A percentile compares a stretch with the other conserved stretches of the same genome.
Conservation (phyloP, 306 rosid genomes). For the Quercus ilex region DNA sequence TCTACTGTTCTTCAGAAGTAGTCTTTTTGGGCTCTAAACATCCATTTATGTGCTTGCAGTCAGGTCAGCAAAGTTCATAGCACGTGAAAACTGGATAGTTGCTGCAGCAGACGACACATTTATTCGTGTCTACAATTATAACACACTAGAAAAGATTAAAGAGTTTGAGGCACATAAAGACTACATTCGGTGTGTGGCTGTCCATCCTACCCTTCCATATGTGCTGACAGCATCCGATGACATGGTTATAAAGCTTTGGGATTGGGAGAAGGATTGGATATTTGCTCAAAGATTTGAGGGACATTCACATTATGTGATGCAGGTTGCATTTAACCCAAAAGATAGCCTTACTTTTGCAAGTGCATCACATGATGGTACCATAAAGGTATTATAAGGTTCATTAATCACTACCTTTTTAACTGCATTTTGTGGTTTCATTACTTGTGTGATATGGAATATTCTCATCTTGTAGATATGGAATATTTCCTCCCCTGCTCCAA, state of each 20-base stretch:
- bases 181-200: slow-evolving; percentile 49
- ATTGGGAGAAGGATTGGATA: slow-evolving; percentile 56
- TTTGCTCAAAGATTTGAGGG: slow-evolving; percentile 45
- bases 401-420: neutral
- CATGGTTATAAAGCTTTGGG: slow-evolving; percentile 53
- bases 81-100: slow-evolving; percentile 48
- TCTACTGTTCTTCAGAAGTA: neutral
- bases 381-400: slow-evolving; percentile 34
- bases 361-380: slow-evolving; percentile 61
- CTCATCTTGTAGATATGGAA: slow-evolving; percentile 45
- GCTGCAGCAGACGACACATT: slow-evolving; percentile 48
- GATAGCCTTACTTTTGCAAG: slow-evolving; percentile 36
- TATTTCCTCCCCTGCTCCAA: slow-evolving; percentile 44
- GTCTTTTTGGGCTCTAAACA: neutral
- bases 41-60: slow-evolving; percentile 34
- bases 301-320: slow-evolving; percentile 72
- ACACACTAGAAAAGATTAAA: slow-evolving; percentile 33
- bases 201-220: slow-evolving; percentile 58
- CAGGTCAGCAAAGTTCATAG: slow-evolving; percentile 65
- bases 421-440: neutral
- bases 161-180: slow-evolving; percentile 60
- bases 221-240: slow-evolving; percentile 61
- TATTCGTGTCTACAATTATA: slow-evolving; percentile 41
- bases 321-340: slow-evolving; percentile 44
- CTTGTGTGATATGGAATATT: neutral